Base-by-base conservation (phyloP, 352 stramenopile genomes). In the Phytophthora idaei region DNA sequence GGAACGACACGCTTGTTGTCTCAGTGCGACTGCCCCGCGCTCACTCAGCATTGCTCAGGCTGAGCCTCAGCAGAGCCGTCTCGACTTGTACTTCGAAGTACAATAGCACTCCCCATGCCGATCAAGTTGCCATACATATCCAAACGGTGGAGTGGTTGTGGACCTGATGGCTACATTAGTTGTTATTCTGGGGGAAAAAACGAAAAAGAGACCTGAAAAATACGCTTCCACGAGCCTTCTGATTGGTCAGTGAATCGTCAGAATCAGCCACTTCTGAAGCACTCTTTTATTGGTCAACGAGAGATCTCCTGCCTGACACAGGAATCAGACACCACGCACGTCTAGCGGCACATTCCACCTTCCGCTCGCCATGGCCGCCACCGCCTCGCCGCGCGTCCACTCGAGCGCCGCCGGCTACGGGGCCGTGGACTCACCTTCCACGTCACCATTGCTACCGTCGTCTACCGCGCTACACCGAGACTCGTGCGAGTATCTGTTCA, bases 401-500 rank as follows among this genome's bases (percentile, higher is more conserved):
- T 69, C 57, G 10, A 73, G 44, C 59, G 69, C 64, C 29, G 45
- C 58, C 28, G 57, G 55, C 54, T 80, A 78, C 48, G 69, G 65
- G 31, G 32, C 73, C 2, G 58, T 80, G 39, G 61, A 68, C 36
- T 63, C 54, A 12, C 70, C 51, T 28, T 62, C 63, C 7, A 53
- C 46, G 36, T 73, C 58, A 1, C 67, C 61, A 14, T 29, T 71
- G n/a, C 62, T 57, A 32, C 62, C 67, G 32, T 67, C 53, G 15
- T 68, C 56, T n/a, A 32, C 51, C 37, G 34, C 37, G 29, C 28
- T 51, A 15, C 57, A 51, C 17, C 29, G 56, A 25, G 39, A 62
- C 46, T 42, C 51, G 45, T 76, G 68, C 52, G 83, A 88, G 39
- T 90, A 93, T 59, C 76, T 96, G 5, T 96, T 96, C 76, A 91